Base-by-base conservation (phyloP, 2,329 filamentous ascomycete species). In the Ophiostoma sp. region DNA sequence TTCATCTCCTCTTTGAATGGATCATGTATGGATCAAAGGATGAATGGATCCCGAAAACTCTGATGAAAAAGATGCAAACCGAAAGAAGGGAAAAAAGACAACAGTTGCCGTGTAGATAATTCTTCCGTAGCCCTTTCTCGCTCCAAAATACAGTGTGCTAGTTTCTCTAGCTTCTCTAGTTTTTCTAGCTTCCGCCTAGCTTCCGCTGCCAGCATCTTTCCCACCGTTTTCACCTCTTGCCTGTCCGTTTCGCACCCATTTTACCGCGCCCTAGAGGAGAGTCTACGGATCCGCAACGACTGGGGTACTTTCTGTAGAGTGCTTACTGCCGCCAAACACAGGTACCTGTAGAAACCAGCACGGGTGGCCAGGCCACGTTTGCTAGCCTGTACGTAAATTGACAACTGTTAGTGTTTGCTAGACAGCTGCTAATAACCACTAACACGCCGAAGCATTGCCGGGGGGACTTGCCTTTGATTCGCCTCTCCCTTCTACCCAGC, bases 131-230 rank as follows among this genome's bases (percentile, higher is more conserved):
- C 36, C 36, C 4, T 41, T 6, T n/a, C 17, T 20, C 44, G 20
- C 44, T 48, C 5, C 13, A 48, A 8, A 27, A 10, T 3, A 6
- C 4, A 20, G 39, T 41, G 10, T 41, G 39, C 52, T 57, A 57
- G 52, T 57, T 57, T 57, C 27, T 57, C 52, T 57, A 57, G 52
- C 52, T 27, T 11, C 10, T 39, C 48, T 54, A 54, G 48, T 23
- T 54, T 54, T 54, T 54, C 48, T 54, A 54, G 48, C 48, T 54
- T 39, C 10, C 52, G 52, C 23, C 48, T 57, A 57, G 52, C 52
- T 57, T 57, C 52, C 52, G 52, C 20, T 48, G 17, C 44, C 44
- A n/a, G 44, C 13, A 7, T 13, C 4, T 27, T 57, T 27, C 8
- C 52, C n/a, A 27, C 52, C 52, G 52, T 57, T 57, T 27, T 27